Conservation (phyloP, 2,329 filamentous ascomycete genomes). For the Rosellinia necatrix region DNA sequence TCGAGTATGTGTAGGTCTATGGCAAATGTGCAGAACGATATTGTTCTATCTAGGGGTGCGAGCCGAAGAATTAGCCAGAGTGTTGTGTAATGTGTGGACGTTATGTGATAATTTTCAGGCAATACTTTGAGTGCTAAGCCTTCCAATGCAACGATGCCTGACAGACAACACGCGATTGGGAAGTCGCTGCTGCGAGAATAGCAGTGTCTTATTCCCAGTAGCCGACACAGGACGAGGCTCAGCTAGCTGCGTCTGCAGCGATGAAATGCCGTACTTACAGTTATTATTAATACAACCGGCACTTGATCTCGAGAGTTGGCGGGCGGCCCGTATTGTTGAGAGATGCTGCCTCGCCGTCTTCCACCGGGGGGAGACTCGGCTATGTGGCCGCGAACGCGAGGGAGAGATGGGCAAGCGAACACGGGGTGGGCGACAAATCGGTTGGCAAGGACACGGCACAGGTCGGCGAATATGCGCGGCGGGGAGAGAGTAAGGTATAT, state of each 20-base stretch:
- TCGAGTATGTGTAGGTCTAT: conserved; percentile 29
- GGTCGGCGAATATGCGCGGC: conserved; percentile 29
- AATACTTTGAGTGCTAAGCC: background rate
- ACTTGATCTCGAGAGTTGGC: background rate
- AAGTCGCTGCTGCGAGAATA: conserved; percentile 8
- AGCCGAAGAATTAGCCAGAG: conserved; percentile 7
- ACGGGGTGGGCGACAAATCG: conserved; percentile 6
- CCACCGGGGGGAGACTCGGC: too few relatives aligned
- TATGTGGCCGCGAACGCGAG: background rate
- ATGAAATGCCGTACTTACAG: conserved; percentile 8
- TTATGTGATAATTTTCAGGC: background rate
- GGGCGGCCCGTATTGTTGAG: conserved; percentile 1
- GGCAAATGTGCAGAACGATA: conserved; percentile 14
- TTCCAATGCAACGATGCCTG: background rate
- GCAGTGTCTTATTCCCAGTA: background rate
- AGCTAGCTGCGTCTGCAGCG: background rate
- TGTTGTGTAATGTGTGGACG: background rate
- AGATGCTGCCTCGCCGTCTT: conserved; percentile 5
- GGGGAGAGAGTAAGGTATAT: conserved; percentile 16
- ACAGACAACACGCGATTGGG: conserved; percentile 1
- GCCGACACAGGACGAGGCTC: background rate
- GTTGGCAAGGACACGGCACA: conserved; percentile 15
- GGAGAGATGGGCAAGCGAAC: background rate
- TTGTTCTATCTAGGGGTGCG: conserved; percentile 11
- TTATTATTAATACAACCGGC: background rate